These are phyloP conservation scores for Amanita jacksonii DNA, from an alignment of 768 basidiomycete species.

Conservation along the genomic window DNA sequence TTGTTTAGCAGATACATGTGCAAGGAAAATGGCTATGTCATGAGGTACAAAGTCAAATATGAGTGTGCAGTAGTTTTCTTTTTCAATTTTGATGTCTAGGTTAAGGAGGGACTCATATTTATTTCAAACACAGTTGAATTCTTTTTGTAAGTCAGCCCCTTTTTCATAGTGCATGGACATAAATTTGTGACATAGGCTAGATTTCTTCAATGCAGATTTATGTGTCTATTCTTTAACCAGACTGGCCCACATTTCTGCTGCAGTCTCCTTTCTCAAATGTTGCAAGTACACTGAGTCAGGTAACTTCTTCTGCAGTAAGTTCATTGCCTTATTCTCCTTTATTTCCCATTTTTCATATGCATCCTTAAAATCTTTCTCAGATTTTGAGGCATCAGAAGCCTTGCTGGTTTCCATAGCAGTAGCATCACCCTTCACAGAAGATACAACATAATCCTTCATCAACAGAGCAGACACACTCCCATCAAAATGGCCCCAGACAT, in stretches of 20 bases:
- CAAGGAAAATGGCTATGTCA: background rate
- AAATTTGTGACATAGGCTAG: background rate
- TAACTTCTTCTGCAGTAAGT: background rate
- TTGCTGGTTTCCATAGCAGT: too few relatives aligned
- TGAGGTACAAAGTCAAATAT: background rate
- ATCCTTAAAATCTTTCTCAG: too few relatives aligned
- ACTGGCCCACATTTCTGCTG: background rate
- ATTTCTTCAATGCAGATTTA: background rate
- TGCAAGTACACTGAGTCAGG: background rate
- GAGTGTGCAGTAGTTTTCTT: background rate
- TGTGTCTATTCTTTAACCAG: background rate
- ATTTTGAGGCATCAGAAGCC: too few relatives aligned
- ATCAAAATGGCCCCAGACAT: too few relatives aligned
- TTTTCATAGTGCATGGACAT: background rate
- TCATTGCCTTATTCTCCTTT: background rate
- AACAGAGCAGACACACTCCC: too few relatives aligned
- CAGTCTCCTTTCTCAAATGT: background rate
- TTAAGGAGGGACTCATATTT: background rate
- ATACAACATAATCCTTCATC: too few relatives aligned
- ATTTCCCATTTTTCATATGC: background rate
- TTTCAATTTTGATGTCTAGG: background rate
- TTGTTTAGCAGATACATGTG: too few relatives aligned
- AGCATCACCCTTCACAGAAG: too few relatives aligned
- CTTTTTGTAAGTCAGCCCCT: background rate
- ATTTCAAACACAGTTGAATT: background rate